These are phyloP conservation scores for Leccinum boreale DNA, from an alignment of 768 basidiomycete genomes.

Conservation along the genomic window DNA sequence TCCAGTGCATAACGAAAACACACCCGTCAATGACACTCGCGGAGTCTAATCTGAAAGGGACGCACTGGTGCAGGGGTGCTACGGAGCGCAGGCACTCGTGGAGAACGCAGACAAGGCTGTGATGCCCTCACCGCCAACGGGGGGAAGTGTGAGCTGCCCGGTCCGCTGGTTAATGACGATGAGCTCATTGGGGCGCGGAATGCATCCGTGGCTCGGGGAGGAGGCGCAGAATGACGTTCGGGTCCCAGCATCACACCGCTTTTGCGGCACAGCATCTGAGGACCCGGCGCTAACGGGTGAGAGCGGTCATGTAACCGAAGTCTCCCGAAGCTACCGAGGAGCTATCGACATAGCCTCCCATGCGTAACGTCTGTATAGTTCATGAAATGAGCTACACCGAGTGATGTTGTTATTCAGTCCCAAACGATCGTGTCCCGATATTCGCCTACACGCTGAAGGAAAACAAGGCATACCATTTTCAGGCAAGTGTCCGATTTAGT, in stretches of 20 bases:
- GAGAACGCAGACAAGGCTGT: slow-evolving; percentile 18
- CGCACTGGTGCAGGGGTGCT: not conserved
- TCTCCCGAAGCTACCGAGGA: not conserved
- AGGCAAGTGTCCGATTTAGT: slow-evolving; percentile 10
- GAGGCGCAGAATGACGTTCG: slow-evolving; percentile 19
- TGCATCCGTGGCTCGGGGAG: not conserved
- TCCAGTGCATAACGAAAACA: slow-evolving; percentile 30
- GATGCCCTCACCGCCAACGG: slow-evolving; percentile 15
- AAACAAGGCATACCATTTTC: slow-evolving; percentile 23
- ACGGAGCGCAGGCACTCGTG: slow-evolving; percentile 7
- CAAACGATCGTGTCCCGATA: not conserved
- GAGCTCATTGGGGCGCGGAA: not conserved
- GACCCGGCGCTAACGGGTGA: not conserved
- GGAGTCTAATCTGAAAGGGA: slow-evolving; percentile 9
- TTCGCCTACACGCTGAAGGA: not conserved
- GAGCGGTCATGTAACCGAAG: not conserved
- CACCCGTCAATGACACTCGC: not conserved
- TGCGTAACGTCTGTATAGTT: not conserved
- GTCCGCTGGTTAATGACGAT: not conserved
- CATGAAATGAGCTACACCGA: not conserved
- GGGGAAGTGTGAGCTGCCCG: not conserved
- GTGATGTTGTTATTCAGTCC: not conserved
- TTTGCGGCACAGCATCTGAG: slow-evolving; percentile 21
- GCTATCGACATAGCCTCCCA: slow-evolving; percentile 2
- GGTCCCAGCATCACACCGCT: slow-evolving; percentile 21